phyloP scores from a whole-genome alignment of 208 protist species.

The Leishmania tropica region DNA sequence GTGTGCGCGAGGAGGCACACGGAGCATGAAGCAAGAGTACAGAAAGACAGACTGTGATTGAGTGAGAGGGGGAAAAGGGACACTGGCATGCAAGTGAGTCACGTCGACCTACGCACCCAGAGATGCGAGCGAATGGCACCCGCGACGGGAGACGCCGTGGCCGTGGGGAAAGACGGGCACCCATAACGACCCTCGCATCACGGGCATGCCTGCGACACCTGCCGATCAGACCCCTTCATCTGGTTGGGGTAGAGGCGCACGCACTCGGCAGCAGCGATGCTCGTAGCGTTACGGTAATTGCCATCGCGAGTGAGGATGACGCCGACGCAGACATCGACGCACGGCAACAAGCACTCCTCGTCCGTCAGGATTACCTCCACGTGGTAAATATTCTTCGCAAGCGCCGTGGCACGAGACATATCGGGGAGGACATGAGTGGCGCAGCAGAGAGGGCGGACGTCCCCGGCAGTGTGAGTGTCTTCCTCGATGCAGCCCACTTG shows the following conservation, averaged over 20 bases:
- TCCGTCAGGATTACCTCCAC: conserved; percentile 33
- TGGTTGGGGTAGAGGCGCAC: conserved; percentile 31
- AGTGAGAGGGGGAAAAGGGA: too few relatives aligned
- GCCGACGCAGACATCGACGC: conserved; percentile 51
- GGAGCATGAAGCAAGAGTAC: not conserved
- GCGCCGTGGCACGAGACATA: conserved; percentile 23
- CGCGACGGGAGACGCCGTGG: not conserved
- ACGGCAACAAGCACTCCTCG: conserved; percentile 20
- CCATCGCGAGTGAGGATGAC: conserved; percentile 38
- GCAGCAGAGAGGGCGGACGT: conserved; percentile 68
- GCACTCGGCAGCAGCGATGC: conserved; percentile 46
- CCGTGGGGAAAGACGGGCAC: not conserved
- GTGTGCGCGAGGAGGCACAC: too few relatives aligned
- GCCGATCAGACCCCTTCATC: conserved; percentile 8
- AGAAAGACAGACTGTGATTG: not conserved
- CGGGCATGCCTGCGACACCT: not conserved
- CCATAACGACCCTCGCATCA: not conserved
- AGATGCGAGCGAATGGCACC: not conserved
- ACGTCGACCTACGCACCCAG: not conserved
- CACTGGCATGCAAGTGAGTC: not conserved
- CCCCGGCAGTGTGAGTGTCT: conserved; percentile 37
- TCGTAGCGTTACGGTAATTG: conserved; percentile 54
- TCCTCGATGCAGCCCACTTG: conserved; percentile 71
- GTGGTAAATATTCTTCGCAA: conserved; percentile 39
- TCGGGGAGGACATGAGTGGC: conserved; percentile 39